Evolutionary conservation across 202 grass and related monocot genomes (phyloP).

Genomic region (Setaria viridis): DNA sequence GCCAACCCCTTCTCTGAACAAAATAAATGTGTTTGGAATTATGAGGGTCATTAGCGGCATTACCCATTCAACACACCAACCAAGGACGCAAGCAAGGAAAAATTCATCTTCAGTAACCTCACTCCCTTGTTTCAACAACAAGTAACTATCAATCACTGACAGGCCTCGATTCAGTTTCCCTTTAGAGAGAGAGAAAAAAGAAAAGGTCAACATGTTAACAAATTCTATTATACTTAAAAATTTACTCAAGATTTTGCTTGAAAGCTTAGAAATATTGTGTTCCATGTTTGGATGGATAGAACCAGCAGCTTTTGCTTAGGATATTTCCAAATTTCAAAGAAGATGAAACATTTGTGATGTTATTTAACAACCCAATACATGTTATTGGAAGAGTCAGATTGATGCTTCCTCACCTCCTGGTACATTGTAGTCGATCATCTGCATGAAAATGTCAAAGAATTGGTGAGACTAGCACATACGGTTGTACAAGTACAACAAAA

Average conservation of each 20-base stretch:
- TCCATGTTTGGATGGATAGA: not conserved
- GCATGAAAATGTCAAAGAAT: constrained; percentile 4
- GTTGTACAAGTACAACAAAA: not conserved
- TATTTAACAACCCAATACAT: not conserved
- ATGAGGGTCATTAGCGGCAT: constrained; percentile 2
- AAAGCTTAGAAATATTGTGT: not conserved
- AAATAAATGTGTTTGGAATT: not conserved
- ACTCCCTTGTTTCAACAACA: constrained; percentile 59
- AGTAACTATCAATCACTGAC: constrained; percentile 64
- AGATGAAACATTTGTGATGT: not conserved
- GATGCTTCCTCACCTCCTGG: constrained; percentile 50
- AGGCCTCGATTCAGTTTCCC: constrained; percentile 72
- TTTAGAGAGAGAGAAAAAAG: not conserved
- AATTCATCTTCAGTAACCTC: constrained; percentile 64
- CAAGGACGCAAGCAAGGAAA: constrained; percentile 66
- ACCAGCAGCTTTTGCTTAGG: not conserved
- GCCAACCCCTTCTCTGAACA: not conserved
- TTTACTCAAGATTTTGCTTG: not conserved
- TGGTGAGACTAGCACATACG: not conserved
- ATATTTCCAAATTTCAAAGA: not conserved
- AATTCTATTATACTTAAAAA: not conserved
- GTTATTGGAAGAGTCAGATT: not conserved
- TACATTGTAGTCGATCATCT: constrained; percentile 78
- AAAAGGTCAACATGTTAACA: not conserved
- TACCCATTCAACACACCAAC: constrained; percentile 78